These are phyloP conservation scores for Niebla homalea DNA, from an alignment of 495 filamentous ascomycete species.

Conservation along the genomic window DNA sequence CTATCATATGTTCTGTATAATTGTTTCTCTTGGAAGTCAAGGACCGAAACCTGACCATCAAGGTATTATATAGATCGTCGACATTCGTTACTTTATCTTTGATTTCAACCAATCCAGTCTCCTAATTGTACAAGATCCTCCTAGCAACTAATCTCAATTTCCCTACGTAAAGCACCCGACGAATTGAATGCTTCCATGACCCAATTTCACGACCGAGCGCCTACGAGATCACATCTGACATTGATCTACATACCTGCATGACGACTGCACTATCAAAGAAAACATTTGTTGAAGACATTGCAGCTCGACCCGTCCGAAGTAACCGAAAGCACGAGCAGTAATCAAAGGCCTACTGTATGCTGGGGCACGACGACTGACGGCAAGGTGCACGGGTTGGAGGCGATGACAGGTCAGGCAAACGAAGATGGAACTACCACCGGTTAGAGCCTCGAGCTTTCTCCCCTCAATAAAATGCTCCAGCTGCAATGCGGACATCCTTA, in stretches of 20 bases:
- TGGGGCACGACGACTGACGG: constrained; percentile 3
- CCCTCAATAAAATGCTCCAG: constrained; percentile 92
- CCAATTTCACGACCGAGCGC: background rate
- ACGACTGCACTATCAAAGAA: too few relatives aligned
- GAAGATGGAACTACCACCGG: constrained; percentile 25
- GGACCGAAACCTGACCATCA: background rate
- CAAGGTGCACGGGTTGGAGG: constrained; percentile 8
- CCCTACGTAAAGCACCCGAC: background rate
- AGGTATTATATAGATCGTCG: background rate
- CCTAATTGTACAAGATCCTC: too few relatives aligned
- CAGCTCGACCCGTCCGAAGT: too few relatives aligned
- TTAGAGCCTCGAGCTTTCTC: constrained; percentile 57
- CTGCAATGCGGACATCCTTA: constrained; percentile 75
- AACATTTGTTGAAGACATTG: too few relatives aligned
- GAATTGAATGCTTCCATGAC: constrained; percentile 2
- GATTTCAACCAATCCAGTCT: background rate
- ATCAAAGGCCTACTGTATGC: constrained; percentile 7
- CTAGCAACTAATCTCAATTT: background rate
- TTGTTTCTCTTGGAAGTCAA: background rate
- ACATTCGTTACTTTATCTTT: constrained; percentile 2
- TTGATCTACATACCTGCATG: background rate
- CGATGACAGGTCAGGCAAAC: constrained; percentile 27
- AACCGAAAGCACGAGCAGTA: background rate
- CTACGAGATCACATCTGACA: background rate
- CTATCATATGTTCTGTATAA: background rate